A percentile compares a stretch with the other conserved stretches of the same genome.
Conservation (phyloP, 164 flowering plant species). For the grape (Vitis vinifera) region DNA sequence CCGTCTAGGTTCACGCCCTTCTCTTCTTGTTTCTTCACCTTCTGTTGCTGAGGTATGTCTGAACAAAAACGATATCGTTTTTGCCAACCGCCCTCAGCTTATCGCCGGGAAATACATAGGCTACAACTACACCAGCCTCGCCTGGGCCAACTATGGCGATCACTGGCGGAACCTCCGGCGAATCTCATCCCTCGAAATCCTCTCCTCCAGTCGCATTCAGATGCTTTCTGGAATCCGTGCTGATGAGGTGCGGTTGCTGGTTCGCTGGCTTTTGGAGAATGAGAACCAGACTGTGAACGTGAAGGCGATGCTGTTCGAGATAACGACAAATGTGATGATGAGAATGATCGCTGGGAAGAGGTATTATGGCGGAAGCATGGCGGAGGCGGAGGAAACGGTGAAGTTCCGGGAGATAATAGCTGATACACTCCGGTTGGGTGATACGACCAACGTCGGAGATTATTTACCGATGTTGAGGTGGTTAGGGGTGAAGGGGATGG, state of each 20-base stretch:
- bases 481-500: conserved; percentile 17
- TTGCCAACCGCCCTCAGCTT: conserved; percentile 51
- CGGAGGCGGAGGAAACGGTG: conserved; percentile 26
- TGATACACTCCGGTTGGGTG: conserved; percentile 14
- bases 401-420: conserved; percentile 20
- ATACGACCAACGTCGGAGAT: conserved; percentile 24
- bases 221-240: conserved; percentile 24
- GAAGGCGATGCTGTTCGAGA: conserved; percentile 29
- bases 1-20: conserved; percentile 33
- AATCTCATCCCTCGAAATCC: conserved; percentile 32
- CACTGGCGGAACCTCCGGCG: conserved; percentile 55
- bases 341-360: conserved; percentile 57
- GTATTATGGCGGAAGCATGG: conserved; percentile 37
- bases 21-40: conserved; percentile 49
- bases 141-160: conserved; percentile 42
- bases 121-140: conserved; percentile 28
- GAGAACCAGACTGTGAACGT: conserved; percentile 21
- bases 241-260: conserved; percentile 34
- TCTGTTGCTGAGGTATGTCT: conserved; percentile 47
- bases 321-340: conserved; percentile 45
- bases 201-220: conserved; percentile 39
- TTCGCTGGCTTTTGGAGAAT: conserved; percentile 12
- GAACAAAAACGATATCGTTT: conserved; percentile 44
- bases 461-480: conserved; percentile 29
- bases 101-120: conserved; percentile 35